These are phyloP conservation scores for Glycine tomentella DNA, from an alignment of 306 rosid species.

Conservation along the genomic window DNA sequence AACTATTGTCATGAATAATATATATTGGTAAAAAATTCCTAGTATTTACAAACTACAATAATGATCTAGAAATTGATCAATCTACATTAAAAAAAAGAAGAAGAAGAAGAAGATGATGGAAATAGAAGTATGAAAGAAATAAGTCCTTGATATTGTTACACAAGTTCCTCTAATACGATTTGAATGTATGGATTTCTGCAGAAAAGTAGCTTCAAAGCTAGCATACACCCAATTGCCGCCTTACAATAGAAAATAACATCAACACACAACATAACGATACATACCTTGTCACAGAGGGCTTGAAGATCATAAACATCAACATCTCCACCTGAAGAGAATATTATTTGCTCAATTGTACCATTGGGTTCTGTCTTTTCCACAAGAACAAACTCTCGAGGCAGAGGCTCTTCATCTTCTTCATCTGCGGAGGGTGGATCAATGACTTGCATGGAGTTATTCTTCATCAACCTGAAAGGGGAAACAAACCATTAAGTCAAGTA, in stretches of 20 bases:
- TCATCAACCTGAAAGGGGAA: conserved; percentile 63
- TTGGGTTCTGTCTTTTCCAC: conserved; percentile 78
- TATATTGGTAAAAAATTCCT: conserved; percentile 17
- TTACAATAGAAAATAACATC: conserved; percentile 15
- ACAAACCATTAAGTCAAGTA: neutral
- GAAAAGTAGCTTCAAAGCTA: conserved; percentile 37
- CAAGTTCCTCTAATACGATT: conserved; percentile 27
- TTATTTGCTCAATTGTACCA: conserved; percentile 84
- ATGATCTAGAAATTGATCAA: conserved; percentile 19
- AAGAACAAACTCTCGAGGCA: conserved; percentile 87
- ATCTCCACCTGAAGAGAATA: conserved; percentile 91
- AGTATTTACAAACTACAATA: conserved; percentile 8
- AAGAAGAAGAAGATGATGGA: neutral
- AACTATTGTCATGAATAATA: conserved; percentile 7
- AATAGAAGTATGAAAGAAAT: neutral
- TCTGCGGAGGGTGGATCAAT: conserved; percentile 63
- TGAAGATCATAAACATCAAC: conserved; percentile 93
- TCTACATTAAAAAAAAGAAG: conserved; percentile 1
- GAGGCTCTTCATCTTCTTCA: conserved; percentile 76
- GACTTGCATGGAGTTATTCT: conserved; percentile 73
- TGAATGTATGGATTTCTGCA: neutral
- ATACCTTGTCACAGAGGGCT: conserved; percentile 91
- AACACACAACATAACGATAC: conserved; percentile 37
- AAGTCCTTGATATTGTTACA: too few relatives aligned
- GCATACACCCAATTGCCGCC: conserved; percentile 19